Evolutionary conservation across 2,329 filamentous ascomycete species (phyloP).

Genomic region (Epichloe scottii): DNA sequence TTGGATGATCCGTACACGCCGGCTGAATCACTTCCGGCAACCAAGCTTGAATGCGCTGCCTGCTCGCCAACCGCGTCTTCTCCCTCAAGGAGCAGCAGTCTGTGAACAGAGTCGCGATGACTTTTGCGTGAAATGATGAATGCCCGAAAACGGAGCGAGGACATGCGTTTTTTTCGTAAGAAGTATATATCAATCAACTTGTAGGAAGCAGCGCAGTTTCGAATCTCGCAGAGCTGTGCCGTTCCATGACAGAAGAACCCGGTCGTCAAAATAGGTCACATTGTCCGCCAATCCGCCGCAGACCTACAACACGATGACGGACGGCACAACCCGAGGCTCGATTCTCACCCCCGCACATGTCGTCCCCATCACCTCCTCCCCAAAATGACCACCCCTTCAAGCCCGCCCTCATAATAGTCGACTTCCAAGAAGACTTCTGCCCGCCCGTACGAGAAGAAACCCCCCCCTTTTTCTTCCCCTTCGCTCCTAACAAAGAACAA

Average conservation of each 20-base stretch:
- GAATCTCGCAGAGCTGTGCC: too few species aligned
- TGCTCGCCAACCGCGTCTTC: conserved; percentile 58
- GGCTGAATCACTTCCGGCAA: conserved; percentile 50
- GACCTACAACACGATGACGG: too few species aligned
- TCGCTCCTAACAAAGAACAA: not conserved
- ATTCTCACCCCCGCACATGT: not conserved
- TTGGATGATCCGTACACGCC: conserved; percentile 32
- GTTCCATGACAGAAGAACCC: too few species aligned
- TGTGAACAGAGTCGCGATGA: conserved; percentile 47
- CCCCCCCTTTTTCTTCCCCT: not conserved
- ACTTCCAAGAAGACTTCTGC: conserved; percentile 92
- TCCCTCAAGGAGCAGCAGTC: conserved; percentile 57
- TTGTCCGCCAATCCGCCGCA: too few species aligned
- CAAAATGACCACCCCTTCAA: conserved; percentile 20
- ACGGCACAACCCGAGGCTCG: too few species aligned
- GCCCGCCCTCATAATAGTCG: conserved; percentile 57
- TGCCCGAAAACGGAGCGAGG: too few species aligned
- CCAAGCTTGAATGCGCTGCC: conserved; percentile 56
- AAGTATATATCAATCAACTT: too few species aligned
- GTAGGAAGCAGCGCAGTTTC: too few species aligned
- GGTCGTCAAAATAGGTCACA: too few species aligned
- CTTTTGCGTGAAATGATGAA: not conserved
- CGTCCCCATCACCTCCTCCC: not conserved
- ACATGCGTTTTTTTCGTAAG: too few species aligned
- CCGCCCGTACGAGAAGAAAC: conserved; percentile 47